A percentile compares a stretch with the other conserved stretches of the same genome.
phyloP scores from a whole-genome alignment of 148 eudicot species.

The Chenopodium berlandieri region DNA sequence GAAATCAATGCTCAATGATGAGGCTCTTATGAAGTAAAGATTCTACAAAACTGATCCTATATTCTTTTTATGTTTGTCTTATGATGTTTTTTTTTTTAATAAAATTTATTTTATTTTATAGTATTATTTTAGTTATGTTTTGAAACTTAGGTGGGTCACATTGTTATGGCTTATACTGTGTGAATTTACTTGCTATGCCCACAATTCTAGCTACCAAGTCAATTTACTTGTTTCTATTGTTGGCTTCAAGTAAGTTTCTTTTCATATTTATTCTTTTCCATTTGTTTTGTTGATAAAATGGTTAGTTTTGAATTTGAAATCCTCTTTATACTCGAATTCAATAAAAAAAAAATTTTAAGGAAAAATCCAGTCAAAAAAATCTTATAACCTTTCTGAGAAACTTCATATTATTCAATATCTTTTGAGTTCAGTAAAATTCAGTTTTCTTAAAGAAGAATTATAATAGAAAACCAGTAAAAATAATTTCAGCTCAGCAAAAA shows the following conservation, averaged over 20 bases:
- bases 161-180: neutral
- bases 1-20: neutral
- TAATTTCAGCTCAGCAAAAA: no score
- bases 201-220: neutral
- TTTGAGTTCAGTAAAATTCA: no score
- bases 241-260: neutral
- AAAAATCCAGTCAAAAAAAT: no score
- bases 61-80: neutral
- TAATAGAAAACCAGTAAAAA: no score
- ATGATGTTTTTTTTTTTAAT: neutral
- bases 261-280: neutral
- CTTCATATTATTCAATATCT: no score
- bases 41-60: neutral
- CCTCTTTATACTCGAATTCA: neutral
- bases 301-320: neutral
- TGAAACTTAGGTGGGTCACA: no score
- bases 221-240: neutral
- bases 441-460: no score
- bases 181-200: neutral
- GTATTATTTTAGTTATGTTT: no score
- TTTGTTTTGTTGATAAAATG: no score
- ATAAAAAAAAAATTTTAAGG: no score
- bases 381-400: no score
- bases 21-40: neutral
- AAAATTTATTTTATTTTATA: no score